Base-by-base conservation (phyloP, 768 basidiomycete genomes). In the Mycena kentingensis region DNA sequence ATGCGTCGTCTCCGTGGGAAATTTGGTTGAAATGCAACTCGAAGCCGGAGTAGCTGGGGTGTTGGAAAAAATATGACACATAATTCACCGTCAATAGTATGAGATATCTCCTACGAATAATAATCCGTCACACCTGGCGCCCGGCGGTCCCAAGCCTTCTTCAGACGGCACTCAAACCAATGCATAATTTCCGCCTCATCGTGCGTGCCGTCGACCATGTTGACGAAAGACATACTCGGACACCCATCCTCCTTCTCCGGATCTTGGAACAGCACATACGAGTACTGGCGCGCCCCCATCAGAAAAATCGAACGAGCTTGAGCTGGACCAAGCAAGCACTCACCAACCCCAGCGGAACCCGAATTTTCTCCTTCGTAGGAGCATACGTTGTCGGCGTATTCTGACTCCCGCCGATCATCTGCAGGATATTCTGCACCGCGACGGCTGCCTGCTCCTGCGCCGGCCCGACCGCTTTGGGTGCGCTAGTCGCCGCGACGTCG, bases 401-500 rank as follows among this genome's bases (percentile, higher is more conserved):
- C n/a, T n/a, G n/a, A n/a, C 55, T 16, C 19, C 57, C 42, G 47
- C 62, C n/a, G 12, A 78, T 67, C 26, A 77, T 65, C 46, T 43
- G 55, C n/a, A 72, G 45, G 44, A 79, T 66, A 51, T 79, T 79
- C 16, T 63, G 47, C 16, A 69, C 74, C 2, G 74, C 77, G 3
- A 77, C 63, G 28, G 68, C 65, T n/a, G 68, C 69, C 58, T 77
- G 76, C 31, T 62, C 64, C 52, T 66, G 63, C 8, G 74, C 72
- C 6, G 67, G 72, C 29, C 74, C 67, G 0, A 75, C 79, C 13
- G 78, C 76, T 28, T 79, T 78, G 28, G 70, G 68, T 2, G 74
- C 79, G 2, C 77, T 75, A 8, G 75, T 74, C 52, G 78, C 75
- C 1, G 77, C 78, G 3, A 74, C 72, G 39, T 81, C 79, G 11